Evolutionary conservation across 2,329 filamentous ascomycete genomes (phyloP).

Genomic region (Exserohilum rostratum): DNA sequence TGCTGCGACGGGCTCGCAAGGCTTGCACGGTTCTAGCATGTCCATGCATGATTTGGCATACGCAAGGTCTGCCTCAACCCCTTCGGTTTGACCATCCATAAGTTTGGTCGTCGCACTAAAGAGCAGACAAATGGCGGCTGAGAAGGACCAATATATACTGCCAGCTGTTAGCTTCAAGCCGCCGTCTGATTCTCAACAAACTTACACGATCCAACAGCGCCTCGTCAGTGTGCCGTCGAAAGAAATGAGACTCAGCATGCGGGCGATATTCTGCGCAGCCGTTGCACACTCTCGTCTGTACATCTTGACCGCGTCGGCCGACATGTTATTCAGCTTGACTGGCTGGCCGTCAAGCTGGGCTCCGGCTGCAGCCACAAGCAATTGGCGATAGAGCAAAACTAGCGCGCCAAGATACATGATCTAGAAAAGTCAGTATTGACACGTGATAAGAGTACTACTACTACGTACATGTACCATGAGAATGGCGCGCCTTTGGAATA

Average conservation of each 20-base stretch:
- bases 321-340: slow-evolving; percentile 33
- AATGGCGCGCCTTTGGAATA: slow-evolving; percentile 43
- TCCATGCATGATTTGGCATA: slow-evolving; percentile 46
- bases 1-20: slow-evolving; percentile 41
- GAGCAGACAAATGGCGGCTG: slow-evolving; percentile 43
- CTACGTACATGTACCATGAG: slow-evolving; percentile 46
- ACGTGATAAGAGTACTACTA: neutral
- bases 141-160: slow-evolving; percentile 47
- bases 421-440: slow-evolving; percentile 17
- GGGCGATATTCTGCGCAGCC: slow-evolving; percentile 45
- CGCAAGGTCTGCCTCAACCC: slow-evolving; percentile 40
- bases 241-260: slow-evolving; percentile 41
- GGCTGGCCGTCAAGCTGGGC: slow-evolving; percentile 35
- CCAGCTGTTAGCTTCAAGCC: neutral
- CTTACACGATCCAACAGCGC: slow-evolving; percentile 45
- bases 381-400: slow-evolving; percentile 44
- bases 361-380: slow-evolving; percentile 43
- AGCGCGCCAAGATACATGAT: slow-evolving; percentile 49
- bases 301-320: slow-evolving; percentile 32
- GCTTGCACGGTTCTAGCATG: slow-evolving; percentile 41
- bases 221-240: slow-evolving; percentile 45
- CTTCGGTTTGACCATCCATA: slow-evolving; percentile 37
- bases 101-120: slow-evolving; percentile 44
- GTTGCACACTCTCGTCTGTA: slow-evolving; percentile 43
- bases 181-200: neutral